phyloP scores from a whole-genome alignment of 2,329 filamentous ascomycete species.

The Laburnicola sp. region DNA sequence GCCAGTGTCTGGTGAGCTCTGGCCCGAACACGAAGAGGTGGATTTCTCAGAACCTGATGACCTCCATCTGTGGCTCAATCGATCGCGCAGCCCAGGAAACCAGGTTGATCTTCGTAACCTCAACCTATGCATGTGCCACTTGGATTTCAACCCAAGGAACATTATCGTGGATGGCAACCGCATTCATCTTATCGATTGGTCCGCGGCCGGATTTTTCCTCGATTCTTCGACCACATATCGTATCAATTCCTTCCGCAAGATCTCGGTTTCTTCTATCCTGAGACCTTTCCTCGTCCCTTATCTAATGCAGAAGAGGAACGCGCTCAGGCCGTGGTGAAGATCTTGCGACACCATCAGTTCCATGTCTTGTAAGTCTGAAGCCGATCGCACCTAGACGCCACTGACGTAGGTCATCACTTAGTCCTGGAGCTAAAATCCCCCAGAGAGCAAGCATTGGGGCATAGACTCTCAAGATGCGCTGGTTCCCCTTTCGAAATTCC shows the following conservation, averaged over 20 bases:
- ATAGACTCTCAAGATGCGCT: not conserved
- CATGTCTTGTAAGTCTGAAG: constrained; percentile 2
- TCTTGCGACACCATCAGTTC: not conserved
- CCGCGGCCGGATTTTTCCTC: not conserved
- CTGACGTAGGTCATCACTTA: not conserved
- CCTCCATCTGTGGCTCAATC: constrained; percentile 3
- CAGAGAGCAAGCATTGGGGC: constrained; percentile 3
- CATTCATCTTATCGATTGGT: not conserved
- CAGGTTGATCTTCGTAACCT: not conserved
- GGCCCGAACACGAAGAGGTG: constrained; percentile 6
- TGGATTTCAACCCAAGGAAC: constrained; percentile 3
- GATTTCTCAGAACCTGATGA: constrained; percentile 1
- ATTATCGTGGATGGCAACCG: not conserved
- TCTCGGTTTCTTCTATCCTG: not conserved
- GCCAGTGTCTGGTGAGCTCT: constrained; percentile 7
- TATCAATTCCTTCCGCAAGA: not conserved
- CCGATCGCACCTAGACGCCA: not conserved
- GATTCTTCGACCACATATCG: not conserved
- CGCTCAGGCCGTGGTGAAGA: not conserved
- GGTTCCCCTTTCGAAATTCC: not conserved
- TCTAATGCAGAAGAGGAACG: not conserved
- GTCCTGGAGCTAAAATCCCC: not conserved
- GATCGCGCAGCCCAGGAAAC: not conserved
- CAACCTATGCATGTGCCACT: not conserved
- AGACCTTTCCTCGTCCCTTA: constrained; percentile 1